Percentiles rank a stretch among this genome's conserved stretches.
Evolutionary conservation across 2,329 filamentous ascomycete species (phyloP).

Genomic region (Botryotinia convoluta): DNA sequence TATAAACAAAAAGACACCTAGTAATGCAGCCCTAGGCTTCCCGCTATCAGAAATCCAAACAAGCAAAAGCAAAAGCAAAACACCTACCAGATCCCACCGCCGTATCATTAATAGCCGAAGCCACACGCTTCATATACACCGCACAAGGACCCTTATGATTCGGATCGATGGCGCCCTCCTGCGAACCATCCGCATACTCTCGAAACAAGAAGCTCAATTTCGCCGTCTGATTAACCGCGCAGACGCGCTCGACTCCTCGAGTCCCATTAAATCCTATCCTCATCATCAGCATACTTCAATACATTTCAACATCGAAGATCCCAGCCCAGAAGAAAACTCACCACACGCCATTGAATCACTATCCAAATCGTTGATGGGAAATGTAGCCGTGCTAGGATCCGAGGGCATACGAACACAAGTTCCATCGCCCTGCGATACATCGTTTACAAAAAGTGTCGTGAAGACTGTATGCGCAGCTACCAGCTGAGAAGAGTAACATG

Average conservation of each 20-base stretch:
- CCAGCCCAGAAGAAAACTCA: slow-evolving; percentile 40
- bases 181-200: slow-evolving; percentile 53
- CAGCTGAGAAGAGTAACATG: slow-evolving; percentile 19
- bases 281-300: neutral
- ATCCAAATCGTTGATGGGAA: slow-evolving; percentile 55
- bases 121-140: slow-evolving; percentile 70
- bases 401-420: slow-evolving; percentile 68
- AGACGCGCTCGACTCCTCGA: slow-evolving; percentile 48
- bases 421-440: slow-evolving; percentile 64
- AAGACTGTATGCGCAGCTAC: slow-evolving; percentile 59
- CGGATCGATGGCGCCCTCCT: slow-evolving; percentile 55
- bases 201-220: slow-evolving; percentile 59
- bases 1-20: neutral
- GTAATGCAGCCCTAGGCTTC: neutral
- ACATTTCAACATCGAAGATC: neutral
- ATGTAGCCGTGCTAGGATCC: slow-evolving; percentile 50
- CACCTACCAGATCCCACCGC: slow-evolving; percentile 55
- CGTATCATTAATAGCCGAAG: slow-evolving; percentile 50
- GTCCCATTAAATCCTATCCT: slow-evolving; percentile 47
- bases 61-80: neutral
- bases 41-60: neutral
- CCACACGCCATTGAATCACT: slow-evolving; percentile 70
- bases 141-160: slow-evolving; percentile 68
- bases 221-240: slow-evolving; percentile 35
- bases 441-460: slow-evolving; percentile 61